Conservation (phyloP, 139 green algal species). For the Micractinium conductrix region DNA sequence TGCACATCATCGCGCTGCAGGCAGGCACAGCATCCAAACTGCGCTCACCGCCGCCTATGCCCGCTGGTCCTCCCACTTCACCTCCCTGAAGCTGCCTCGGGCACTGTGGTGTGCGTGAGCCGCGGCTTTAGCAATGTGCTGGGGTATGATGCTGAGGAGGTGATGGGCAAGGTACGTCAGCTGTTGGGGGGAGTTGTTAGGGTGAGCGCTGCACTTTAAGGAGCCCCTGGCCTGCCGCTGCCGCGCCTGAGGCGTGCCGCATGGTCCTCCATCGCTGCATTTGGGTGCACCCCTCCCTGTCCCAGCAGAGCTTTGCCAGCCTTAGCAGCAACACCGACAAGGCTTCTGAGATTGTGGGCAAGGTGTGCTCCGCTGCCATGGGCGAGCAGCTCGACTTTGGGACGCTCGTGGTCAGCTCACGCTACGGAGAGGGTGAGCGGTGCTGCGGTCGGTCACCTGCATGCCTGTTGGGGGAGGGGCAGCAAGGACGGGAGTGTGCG, state of each 20-base stretch:
- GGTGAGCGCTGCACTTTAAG: background rate
- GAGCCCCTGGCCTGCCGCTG: background rate
- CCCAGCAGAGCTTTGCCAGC: background rate
- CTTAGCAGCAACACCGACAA: background rate
- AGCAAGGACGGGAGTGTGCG: background rate
- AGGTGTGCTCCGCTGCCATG: background rate
- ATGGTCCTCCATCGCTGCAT: background rate
- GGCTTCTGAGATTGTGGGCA: background rate
- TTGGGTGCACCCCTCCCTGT: background rate
- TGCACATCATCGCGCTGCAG: no score
- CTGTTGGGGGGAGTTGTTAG: no score
- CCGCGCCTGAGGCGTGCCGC: background rate
- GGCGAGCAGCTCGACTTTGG: background rate
- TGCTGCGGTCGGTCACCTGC: no score
- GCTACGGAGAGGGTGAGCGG: conserved; percentile 4
- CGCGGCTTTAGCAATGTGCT: conserved; percentile 57
- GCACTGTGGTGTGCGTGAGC: conserved; percentile 41
- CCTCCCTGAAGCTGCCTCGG: background rate
- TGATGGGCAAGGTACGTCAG: conserved; percentile 39
- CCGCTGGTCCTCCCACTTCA: no score
- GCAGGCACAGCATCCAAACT: no score
- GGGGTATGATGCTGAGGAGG: conserved; percentile 48
- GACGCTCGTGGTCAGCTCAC: background rate
- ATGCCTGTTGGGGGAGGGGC: background rate
- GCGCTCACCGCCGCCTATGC: no score